These are phyloP conservation scores for Nothophoma quercina DNA, from an alignment of 2,329 filamentous ascomycete species.

Conservation along the genomic window DNA sequence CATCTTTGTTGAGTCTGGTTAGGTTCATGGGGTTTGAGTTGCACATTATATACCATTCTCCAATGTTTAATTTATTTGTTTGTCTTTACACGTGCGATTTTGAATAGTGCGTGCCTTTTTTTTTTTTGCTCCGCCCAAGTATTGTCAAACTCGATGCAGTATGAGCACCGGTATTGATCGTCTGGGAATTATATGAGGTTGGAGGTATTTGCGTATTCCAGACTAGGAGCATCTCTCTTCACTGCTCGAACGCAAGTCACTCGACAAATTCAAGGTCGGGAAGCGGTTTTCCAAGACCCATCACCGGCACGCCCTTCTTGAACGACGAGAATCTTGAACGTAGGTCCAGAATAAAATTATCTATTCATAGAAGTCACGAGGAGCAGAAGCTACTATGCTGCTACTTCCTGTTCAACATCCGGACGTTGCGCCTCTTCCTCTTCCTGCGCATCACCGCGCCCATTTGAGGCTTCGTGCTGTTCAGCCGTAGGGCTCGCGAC, in stretches of 20 bases:
- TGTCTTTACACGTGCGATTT: not conserved
- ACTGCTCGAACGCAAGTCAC: too few species aligned
- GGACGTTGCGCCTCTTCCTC: slow-evolving; percentile 3
- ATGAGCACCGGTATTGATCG: not conserved
- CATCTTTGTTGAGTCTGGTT: not conserved
- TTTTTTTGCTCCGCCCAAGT: too few species aligned
- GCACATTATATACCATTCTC: slow-evolving; percentile 19
- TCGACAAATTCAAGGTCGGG: too few species aligned
- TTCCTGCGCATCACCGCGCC: slow-evolving; percentile 19
- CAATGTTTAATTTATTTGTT: slow-evolving; percentile 21
- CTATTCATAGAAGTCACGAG: not conserved
- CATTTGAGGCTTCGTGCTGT: slow-evolving; percentile 20
- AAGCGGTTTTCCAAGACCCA: too few species aligned
- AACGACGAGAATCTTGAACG: too few species aligned
- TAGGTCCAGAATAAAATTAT: slow-evolving; percentile 6
- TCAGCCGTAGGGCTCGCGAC: slow-evolving; percentile 40
- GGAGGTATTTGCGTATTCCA: too few species aligned
- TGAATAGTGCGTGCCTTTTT: too few species aligned
- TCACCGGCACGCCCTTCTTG: too few species aligned
- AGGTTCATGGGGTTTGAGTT: not conserved
- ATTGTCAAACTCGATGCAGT: too few species aligned
- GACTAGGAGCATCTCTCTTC: too few species aligned
- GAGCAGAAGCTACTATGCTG: slow-evolving; percentile 7
- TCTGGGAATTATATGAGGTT: too few species aligned
- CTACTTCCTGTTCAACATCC: slow-evolving; percentile 9